Percentiles rank a stretch among this genome's conserved stretches.
These are phyloP conservation scores for Saccharomycopsis microspora DNA, from an alignment of 805 yeast species.

Conservation along the genomic window DNA sequence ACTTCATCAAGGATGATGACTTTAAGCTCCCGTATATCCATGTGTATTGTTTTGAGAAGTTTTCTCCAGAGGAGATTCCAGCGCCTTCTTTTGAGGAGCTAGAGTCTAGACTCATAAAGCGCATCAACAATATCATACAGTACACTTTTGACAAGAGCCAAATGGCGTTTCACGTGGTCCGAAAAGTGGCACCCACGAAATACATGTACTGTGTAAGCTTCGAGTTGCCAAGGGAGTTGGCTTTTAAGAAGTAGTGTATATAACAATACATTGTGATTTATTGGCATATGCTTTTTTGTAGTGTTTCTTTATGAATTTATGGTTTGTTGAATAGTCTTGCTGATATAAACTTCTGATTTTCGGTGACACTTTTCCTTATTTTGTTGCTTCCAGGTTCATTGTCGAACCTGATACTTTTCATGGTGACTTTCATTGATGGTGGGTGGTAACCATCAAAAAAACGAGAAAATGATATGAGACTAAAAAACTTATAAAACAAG, in stretches of 20 bases:
- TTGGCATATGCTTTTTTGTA: not conserved
- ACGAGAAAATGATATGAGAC: no score
- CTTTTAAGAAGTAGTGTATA: slow-evolving; percentile 19
- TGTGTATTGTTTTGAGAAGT: slow-evolving; percentile 89
- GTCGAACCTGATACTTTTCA: no score
- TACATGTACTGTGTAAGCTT: slow-evolving; percentile 91
- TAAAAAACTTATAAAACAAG: no score
- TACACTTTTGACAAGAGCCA: slow-evolving; percentile 34
- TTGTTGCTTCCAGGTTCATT: no score
- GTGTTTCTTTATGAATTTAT: not conserved
- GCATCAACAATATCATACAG: slow-evolving; percentile 34
- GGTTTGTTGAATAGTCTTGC: not conserved
- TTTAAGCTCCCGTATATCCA: slow-evolving; percentile 66
- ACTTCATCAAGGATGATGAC: slow-evolving; percentile 30
- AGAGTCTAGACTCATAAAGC: slow-evolving; percentile 49
- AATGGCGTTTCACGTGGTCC: slow-evolving; percentile 65
- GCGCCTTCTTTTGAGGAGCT: slow-evolving; percentile 64
- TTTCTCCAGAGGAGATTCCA: slow-evolving; percentile 51
- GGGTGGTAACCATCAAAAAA: no score
- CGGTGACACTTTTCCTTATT: no score
- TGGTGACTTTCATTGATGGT: no score
- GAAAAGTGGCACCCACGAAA: slow-evolving; percentile 94
- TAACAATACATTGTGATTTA: not conserved
- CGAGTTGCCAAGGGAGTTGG: slow-evolving; percentile 55
- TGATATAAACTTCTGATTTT: no score